phyloP scores from a whole-genome alignment of 2,329 filamentous ascomycete species.

The Xylariaceae sp. region DNA sequence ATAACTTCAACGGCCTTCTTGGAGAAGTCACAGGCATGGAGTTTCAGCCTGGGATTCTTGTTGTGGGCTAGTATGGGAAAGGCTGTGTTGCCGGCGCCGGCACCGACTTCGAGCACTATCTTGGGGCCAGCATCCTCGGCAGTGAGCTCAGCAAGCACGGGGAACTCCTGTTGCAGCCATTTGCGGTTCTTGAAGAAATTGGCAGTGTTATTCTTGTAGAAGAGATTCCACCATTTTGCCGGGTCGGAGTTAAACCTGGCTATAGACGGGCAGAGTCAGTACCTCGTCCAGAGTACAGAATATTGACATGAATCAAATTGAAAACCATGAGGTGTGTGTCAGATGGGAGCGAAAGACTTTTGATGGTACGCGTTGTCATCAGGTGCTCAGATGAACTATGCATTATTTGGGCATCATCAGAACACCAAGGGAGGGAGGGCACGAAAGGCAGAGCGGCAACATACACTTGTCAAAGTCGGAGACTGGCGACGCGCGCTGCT shows the following conservation, averaged over 20 bases:
- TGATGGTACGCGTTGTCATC: constrained; percentile 50
- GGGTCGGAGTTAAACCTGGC: constrained; percentile 82
- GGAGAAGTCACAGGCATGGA: constrained; percentile 95
- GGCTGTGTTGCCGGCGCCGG: constrained; percentile 91
- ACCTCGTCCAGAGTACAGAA: constrained; percentile 2
- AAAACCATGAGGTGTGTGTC: constrained; percentile 31
- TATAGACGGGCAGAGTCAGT: constrained; percentile 36
- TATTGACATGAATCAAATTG: background rate
- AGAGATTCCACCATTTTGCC: constrained; percentile 95
- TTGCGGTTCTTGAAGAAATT: constrained; percentile 99
- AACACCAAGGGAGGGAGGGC: constrained; percentile 20
- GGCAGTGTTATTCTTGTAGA: constrained; percentile 94
- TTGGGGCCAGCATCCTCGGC: constrained; percentile 59
- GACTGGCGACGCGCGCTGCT: constrained; percentile 79
- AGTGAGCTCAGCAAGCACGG: constrained; percentile 71
- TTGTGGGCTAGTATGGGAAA: constrained; percentile 85
- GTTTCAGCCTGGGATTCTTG: constrained; percentile 69
- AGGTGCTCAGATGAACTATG: constrained; percentile 66
- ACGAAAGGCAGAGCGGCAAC: constrained; percentile 22
- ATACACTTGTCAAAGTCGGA: constrained; percentile 85
- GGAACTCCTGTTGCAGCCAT: constrained; percentile 95
- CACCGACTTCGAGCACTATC: constrained; percentile 81
- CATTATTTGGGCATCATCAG: constrained; percentile 52
- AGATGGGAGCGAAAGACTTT: constrained; percentile 71
- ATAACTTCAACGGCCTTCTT: constrained; percentile 94